Conservation (phyloP, 1,284 basidiomycete species). For the Naganishia cerealis region DNA sequence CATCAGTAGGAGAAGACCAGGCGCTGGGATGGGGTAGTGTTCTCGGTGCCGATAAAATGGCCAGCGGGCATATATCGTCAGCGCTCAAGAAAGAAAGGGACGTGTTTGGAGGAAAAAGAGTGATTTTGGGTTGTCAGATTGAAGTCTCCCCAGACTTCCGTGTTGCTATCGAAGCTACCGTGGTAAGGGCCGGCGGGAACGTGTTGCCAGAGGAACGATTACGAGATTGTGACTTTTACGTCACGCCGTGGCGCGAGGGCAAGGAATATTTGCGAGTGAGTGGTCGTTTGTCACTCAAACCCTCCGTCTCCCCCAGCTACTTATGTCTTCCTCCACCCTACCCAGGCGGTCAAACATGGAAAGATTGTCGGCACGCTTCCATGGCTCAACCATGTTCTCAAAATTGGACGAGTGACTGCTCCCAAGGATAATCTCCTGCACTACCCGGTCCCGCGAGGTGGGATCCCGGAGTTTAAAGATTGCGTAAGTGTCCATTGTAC, state of each 20-base stretch:
- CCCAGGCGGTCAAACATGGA: slow-evolving; percentile 61
- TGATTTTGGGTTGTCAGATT: slow-evolving; percentile 62
- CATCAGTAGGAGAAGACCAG: slow-evolving; percentile 15
- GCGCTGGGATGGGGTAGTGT: slow-evolving; percentile 12
- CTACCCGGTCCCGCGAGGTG: slow-evolving; percentile 59
- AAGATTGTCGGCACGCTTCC: slow-evolving; percentile 73
- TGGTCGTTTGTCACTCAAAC: not conserved
- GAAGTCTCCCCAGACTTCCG: slow-evolving; percentile 59
- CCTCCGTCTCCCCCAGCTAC: not conserved
- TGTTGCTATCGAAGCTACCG: slow-evolving; percentile 62
- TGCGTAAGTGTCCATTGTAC: slow-evolving; percentile 58
- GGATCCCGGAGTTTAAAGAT: slow-evolving; percentile 54
- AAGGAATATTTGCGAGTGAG: slow-evolving; percentile 63
- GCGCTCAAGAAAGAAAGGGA: not conserved
- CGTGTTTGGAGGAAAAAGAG: slow-evolving; percentile 59
- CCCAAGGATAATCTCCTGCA: slow-evolving; percentile 68
- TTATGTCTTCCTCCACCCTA: not conserved
- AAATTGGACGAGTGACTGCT: slow-evolving; percentile 62
- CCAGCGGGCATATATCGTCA: not conserved
- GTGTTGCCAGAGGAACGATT: slow-evolving; percentile 55
- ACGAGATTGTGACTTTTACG: slow-evolving; percentile 63
- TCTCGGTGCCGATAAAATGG: slow-evolving; percentile 3
- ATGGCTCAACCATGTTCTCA: slow-evolving; percentile 77
- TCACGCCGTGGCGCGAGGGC: slow-evolving; percentile 69
- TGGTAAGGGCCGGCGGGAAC: slow-evolving; percentile 62